A percentile compares a stretch with the other conserved stretches of the same genome.
Evolutionary conservation across 345 rosid species (phyloP).

Genomic region (thale cress (Arabidopsis thaliana)): DNA sequence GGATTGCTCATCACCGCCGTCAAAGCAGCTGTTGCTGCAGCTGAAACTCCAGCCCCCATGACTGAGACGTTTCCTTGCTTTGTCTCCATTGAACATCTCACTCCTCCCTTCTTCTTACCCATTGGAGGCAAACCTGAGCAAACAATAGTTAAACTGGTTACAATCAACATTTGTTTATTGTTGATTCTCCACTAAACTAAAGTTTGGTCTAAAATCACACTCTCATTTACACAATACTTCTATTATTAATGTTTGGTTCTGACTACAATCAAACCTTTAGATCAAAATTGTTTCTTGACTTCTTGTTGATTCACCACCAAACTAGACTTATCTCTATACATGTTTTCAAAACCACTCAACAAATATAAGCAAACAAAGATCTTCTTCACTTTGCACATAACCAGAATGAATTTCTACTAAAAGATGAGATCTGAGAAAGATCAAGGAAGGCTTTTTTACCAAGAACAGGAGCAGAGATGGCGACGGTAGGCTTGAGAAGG

Average conservation of each 20-base stretch:
- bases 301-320: constrained; percentile 20
- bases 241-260: not conserved
- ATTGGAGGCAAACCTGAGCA: constrained; percentile 66
- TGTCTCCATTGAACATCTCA: constrained; percentile 61
- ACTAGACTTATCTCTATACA: constrained; percentile 3
- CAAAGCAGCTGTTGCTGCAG: constrained; percentile 55
- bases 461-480: constrained; percentile 59
- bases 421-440: constrained; percentile 30
- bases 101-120: constrained; percentile 60
- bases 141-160: not conserved
- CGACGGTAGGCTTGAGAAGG: constrained; percentile 48
- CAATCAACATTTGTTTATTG: not conserved
- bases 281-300: constrained; percentile 12
- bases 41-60: constrained; percentile 50
- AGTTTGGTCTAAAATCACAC: not conserved
- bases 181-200: not conserved
- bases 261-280: not conserved
- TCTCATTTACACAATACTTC: no score
- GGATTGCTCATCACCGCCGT: constrained; percentile 69
- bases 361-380: constrained; percentile 20
- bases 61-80: constrained; percentile 37
- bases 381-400: constrained; percentile 20
- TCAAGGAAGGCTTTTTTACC: constrained; percentile 49
- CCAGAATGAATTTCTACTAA: not conserved
- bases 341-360: constrained; percentile 2